Conservation (phyloP, 768 basidiomycete genomes). For the Phaeotremella skinneri region DNA sequence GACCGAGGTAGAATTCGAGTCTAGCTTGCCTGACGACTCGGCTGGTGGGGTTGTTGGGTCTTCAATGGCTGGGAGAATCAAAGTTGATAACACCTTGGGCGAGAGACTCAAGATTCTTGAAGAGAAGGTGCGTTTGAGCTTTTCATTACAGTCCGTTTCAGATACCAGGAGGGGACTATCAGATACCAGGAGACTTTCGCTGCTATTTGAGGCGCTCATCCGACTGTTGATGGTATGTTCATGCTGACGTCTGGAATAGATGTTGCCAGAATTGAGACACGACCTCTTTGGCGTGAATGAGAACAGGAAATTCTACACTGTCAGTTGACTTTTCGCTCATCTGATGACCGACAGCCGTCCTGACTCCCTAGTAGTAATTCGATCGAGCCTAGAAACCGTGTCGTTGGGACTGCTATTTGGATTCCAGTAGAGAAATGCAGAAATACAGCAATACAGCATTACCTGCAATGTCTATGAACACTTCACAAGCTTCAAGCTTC, state of each 20-base stretch:
- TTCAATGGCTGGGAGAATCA: slow-evolving; percentile 72
- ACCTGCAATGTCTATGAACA: neutral
- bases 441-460: neutral
- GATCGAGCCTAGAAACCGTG: neutral
- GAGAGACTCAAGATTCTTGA: slow-evolving; percentile 84
- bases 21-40: slow-evolving; percentile 64
- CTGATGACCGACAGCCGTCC: too few relatives aligned
- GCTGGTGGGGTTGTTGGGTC: slow-evolving; percentile 81
- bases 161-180: neutral
- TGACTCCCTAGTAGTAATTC: neutral
- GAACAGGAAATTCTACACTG: slow-evolving; percentile 83
- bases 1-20: slow-evolving; percentile 62
- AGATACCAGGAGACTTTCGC: too few relatives aligned
- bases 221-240: too few relatives aligned
- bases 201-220: too few relatives aligned
- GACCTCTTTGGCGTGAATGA: slow-evolving; percentile 85
- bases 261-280: slow-evolving; percentile 89
- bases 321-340: slow-evolving; percentile 31
- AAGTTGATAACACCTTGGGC: slow-evolving; percentile 90
- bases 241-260: slow-evolving; percentile 56
- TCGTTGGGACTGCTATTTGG: neutral
- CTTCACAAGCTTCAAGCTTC: neutral
- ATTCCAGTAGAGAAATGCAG: neutral
- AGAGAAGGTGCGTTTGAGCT: slow-evolving; percentile 65
- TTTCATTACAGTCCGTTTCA: neutral